A percentile compares a stretch with the other conserved stretches of the same genome.
Conservation (phyloP, 768 basidiomycete species). For the Podaxis sp. region DNA sequence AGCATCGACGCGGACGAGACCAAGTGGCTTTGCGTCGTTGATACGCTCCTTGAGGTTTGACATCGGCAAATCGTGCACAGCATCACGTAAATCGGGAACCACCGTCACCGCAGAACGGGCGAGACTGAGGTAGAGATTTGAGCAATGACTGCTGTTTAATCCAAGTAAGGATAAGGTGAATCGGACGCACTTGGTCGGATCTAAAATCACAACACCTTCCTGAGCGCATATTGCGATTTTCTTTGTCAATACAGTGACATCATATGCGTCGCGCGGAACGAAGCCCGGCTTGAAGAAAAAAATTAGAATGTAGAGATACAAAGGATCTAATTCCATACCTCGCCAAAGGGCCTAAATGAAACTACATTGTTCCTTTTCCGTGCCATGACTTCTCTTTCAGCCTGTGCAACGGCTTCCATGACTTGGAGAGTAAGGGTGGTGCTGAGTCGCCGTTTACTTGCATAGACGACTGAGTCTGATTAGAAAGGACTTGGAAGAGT, state of each 20-base stretch:
- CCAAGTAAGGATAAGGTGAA: not conserved
- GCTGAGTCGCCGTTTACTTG: constrained; percentile 60
- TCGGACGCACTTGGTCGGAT: constrained; percentile 61
- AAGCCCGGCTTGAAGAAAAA: constrained; percentile 49
- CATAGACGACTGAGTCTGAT: constrained; percentile 57
- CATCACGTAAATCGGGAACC: constrained; percentile 58
- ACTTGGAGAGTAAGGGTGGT: constrained; percentile 51
- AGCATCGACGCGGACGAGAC: constrained; percentile 54
- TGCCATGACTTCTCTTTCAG: constrained; percentile 29
- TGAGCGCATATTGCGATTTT: constrained; percentile 65
- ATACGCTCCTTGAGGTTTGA: constrained; percentile 56
- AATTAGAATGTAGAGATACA: not conserved
- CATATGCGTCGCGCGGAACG: constrained; percentile 68
- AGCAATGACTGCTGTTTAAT: not conserved
- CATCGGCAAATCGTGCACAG: constrained; percentile 38
- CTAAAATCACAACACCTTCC: constrained; percentile 61
- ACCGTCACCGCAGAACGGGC: constrained; percentile 39
- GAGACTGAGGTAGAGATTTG: constrained; percentile 28
- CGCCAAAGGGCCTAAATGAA: constrained; percentile 63
- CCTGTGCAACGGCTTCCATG: constrained; percentile 50
- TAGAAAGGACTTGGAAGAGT: not conserved
- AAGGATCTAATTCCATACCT: constrained; percentile 41
- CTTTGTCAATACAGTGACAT: constrained; percentile 57
- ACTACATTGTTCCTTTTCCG: constrained; percentile 32
- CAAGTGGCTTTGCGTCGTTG: constrained; percentile 60